Conservation (phyloP, 768 basidiomycete species). For the Boletus subcaerulescens region DNA sequence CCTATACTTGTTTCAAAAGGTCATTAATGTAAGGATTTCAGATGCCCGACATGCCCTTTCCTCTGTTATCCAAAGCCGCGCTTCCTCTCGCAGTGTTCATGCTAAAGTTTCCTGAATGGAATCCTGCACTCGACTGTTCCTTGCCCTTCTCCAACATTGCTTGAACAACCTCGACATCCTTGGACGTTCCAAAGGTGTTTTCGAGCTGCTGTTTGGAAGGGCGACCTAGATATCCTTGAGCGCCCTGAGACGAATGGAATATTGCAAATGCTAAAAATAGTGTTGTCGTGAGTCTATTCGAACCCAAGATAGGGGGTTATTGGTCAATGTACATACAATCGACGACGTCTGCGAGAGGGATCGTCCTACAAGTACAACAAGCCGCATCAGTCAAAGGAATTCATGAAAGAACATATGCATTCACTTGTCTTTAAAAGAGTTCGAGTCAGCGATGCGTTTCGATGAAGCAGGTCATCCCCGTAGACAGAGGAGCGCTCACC, state of each 20-base stretch:
- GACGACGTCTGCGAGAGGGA: conserved; percentile 74
- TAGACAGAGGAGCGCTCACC: conserved; percentile 47
- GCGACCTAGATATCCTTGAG: conserved; percentile 70
- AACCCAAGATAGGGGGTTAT: neutral
- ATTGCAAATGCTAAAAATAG: conserved; percentile 59
- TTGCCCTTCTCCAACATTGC: conserved; percentile 63
- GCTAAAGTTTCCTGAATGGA: conserved; percentile 24
- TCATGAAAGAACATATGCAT: conserved; percentile 6
- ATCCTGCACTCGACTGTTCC: conserved; percentile 50
- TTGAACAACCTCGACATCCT: conserved; percentile 60
- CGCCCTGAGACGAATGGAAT: conserved; percentile 68
- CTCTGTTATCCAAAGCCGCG: conserved; percentile 37
- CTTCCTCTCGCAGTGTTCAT: conserved; percentile 34
- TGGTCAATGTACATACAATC: conserved; percentile 54
- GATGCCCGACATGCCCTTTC: conserved; percentile 37
- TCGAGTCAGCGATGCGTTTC: conserved; percentile 8
- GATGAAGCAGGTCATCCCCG: neutral
- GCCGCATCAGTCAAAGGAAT: conserved; percentile 12
- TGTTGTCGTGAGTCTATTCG: neutral
- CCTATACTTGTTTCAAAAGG: neutral
- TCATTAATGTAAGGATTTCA: conserved; percentile 15
- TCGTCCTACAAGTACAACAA: conserved; percentile 42
- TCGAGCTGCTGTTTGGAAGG: conserved; percentile 87
- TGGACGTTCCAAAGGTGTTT: conserved; percentile 60
- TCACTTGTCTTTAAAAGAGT: conserved; percentile 62